Base-by-base conservation (phyloP, 1,284 basidiomycete genomes). In the Phellinidium pouzarii region DNA sequence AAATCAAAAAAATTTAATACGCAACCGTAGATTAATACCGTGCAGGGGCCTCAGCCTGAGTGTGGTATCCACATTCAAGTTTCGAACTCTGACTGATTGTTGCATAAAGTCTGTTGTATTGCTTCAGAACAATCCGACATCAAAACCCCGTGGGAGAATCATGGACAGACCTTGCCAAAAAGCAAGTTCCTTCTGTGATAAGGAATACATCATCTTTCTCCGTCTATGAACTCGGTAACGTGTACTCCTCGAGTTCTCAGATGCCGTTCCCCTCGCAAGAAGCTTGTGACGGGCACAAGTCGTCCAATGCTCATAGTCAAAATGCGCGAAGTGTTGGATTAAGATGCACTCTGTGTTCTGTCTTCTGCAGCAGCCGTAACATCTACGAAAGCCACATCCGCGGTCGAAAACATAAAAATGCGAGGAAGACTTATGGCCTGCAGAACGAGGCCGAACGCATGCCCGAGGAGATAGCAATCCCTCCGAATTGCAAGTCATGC, bases 301-400 rank as follows among this genome's bases (percentile, higher is more conserved):
- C 22, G 12, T 3, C 36, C 4, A 26, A 22, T 8, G 20, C 44
- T 8, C 44, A 46, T 36, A 12, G 11, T 17, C 25, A 17, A 6
- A 44, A 44, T 12, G 29, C 29, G 5, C 6, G 29, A 12, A 31
- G 5, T n/a, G 23, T 7, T 27, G 26, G 9, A 4, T 31, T 48
- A 12, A 42, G 22, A 19, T 50, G 49, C 19, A 44, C 49, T 9
- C 9, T 50, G 17, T 50, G 49, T 19, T 20, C 22, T 29, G 41
- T 50, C 3, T 11, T 23, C 9, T n/a, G 31, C 25, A 4, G 22
- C 14, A 31, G 19, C 29, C 23, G 5, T 11, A 26, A 4, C 11
- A n/a, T 23, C 29, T 52, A 52, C 22, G 43, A 29, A 25, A 5
- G 4, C 12, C 52, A 53, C 27, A 19, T 36, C 19, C 5, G 46